Conservation (phyloP, 768 basidiomycete species). For the Fistulinella prunicolor region DNA sequence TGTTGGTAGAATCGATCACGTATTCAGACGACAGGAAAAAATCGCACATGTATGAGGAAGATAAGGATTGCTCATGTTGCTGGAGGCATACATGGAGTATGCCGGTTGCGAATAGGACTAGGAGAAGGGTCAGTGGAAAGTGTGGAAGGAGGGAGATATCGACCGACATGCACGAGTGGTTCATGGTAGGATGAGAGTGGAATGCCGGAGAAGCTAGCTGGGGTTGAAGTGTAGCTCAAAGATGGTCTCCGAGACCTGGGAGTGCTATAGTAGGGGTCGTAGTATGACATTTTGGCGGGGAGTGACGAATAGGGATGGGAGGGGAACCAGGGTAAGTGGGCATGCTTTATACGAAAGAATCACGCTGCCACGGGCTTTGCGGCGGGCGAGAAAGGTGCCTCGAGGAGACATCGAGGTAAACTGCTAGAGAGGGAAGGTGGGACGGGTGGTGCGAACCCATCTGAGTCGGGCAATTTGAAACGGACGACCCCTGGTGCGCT, state of each 20-base stretch:
- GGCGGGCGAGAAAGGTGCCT: slow-evolving; percentile 23
- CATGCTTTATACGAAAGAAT: slow-evolving; percentile 24
- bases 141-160: not conserved
- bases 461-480: slow-evolving; percentile 24
- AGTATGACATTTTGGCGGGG: slow-evolving; percentile 40
- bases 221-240: slow-evolving; percentile 32
- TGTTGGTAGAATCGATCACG: slow-evolving; percentile 1
- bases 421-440: slow-evolving; percentile 14
- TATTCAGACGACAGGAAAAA: not conserved
- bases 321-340: not conserved
- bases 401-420: slow-evolving; percentile 29
- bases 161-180: slow-evolving; percentile 40
- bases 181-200: slow-evolving; percentile 43
- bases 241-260: slow-evolving; percentile 34
- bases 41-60: slow-evolving; percentile 42
- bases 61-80: slow-evolving; percentile 38
- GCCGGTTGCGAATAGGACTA: slow-evolving; percentile 40
- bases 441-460: slow-evolving; percentile 8
- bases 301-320: slow-evolving; percentile 10
- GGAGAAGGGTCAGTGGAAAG: slow-evolving; percentile 6
- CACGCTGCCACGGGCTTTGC: slow-evolving; percentile 13
- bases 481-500: slow-evolving; percentile 6
- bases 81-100: slow-evolving; percentile 47
- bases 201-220: slow-evolving; percentile 19
- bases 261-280: slow-evolving; percentile 37